These are phyloP conservation scores for Helminthosporium solani DNA, from an alignment of 2,329 filamentous ascomycete species.

Conservation along the genomic window DNA sequence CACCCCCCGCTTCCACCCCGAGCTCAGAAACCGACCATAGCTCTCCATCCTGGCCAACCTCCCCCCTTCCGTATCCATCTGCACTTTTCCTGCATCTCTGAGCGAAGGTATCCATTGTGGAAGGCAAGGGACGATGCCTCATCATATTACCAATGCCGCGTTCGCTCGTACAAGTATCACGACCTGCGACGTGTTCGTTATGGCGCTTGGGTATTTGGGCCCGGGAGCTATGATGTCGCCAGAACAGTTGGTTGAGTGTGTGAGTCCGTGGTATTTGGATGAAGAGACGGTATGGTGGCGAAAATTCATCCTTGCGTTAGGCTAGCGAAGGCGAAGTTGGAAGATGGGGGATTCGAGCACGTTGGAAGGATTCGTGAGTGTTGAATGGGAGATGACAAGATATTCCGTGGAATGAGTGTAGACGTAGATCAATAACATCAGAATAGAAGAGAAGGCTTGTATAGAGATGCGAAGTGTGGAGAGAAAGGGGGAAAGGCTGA, in stretches of 20 bases:
- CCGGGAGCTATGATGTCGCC: slow-evolving; percentile 22
- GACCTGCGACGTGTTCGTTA: slow-evolving; percentile 37
- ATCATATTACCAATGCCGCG: slow-evolving; percentile 26
- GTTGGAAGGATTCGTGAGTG: neutral
- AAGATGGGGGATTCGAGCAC: neutral
- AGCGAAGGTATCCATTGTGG: neutral
- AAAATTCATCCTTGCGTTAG: slow-evolving; percentile 38
- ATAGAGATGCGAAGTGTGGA: too few relatives aligned
- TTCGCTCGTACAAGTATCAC: slow-evolving; percentile 36
- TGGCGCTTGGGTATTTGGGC: slow-evolving; percentile 29
- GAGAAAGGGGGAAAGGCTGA: too few relatives aligned
- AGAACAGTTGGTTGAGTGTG: slow-evolving; percentile 30
- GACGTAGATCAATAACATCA: too few relatives aligned
- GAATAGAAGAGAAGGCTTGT: neutral
- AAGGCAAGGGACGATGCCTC: slow-evolving; percentile 22
- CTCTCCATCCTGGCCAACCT: neutral
- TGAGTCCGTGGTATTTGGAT: slow-evolving; percentile 38
- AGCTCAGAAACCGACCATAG: neutral
- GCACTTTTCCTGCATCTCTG: neutral
- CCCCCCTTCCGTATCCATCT: neutral
- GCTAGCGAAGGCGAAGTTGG: slow-evolving; percentile 43
- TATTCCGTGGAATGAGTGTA: too few relatives aligned
- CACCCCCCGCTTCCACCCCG: slow-evolving; percentile 4
- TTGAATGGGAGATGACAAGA: neutral
- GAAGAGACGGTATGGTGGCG: slow-evolving; percentile 37